A percentile compares a stretch with the other conserved stretches of the same genome.
Conservation (phyloP, 2,329 filamentous ascomycete genomes). For the Colletotrichum sp. region DNA sequence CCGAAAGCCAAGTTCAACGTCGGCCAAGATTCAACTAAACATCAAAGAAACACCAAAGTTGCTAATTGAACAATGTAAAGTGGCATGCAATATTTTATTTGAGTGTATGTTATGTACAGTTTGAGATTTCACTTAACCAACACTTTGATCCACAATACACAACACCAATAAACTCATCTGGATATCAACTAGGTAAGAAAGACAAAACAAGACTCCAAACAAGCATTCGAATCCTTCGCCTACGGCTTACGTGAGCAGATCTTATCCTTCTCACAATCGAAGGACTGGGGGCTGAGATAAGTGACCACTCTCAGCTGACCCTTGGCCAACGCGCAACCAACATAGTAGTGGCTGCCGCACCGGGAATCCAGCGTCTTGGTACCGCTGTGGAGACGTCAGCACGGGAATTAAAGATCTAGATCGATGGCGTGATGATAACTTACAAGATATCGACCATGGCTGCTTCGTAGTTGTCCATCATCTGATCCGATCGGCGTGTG, state of each 20-base stretch:
- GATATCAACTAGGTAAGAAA: not conserved
- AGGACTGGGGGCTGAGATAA: conserved; percentile 15
- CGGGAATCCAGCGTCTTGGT: conserved; percentile 8
- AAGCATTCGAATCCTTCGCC: not conserved
- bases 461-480: conserved; percentile 19
- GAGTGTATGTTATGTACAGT: not conserved
- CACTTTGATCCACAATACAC: not conserved
- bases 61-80: not conserved
- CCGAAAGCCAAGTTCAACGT: not conserved
- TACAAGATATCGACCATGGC: conserved; percentile 14
- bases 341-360: conserved; percentile 17
- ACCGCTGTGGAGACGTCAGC: not conserved
- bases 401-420: not conserved
- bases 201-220: not conserved
- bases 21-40: not conserved
- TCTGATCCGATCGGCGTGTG: conserved; percentile 6
- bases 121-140: not conserved
- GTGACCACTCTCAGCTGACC: conserved; percentile 16
- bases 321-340: conserved; percentile 12
- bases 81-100: not conserved
- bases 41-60: not conserved
- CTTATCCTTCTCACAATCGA: conserved; percentile 11
- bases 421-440: not conserved
- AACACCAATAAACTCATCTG: not conserved
- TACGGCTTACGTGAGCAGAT: not conserved